These are phyloP conservation scores for Yueomyces sinensis DNA, from an alignment of 805 yeast genomes.

Conservation along the genomic window DNA sequence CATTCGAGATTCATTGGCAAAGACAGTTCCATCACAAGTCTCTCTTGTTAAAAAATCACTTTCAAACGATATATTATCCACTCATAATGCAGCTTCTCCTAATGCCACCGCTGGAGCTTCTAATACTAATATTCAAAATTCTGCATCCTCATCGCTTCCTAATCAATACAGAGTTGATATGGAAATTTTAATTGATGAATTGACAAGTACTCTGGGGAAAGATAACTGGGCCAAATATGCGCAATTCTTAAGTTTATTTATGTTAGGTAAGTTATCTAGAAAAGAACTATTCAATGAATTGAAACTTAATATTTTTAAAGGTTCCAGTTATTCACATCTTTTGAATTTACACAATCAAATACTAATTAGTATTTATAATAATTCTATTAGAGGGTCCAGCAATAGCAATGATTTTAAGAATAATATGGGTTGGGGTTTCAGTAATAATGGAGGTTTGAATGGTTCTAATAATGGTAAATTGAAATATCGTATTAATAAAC, in stretches of 20 bases:
- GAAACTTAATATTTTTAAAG: neutral
- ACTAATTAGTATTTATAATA: constrained; percentile 69
- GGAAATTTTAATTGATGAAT: constrained; percentile 54
- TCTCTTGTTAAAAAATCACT: too few species aligned
- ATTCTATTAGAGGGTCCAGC: constrained; percentile 56
- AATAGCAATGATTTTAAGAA: constrained; percentile 37
- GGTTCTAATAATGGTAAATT: constrained; percentile 30
- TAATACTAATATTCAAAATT: neutral
- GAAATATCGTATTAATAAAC: constrained; percentile 28
- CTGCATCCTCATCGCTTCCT: constrained; percentile 3
- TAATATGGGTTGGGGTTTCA: constrained; percentile 32
- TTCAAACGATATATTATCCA: too few species aligned
- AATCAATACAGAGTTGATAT: constrained; percentile 36
- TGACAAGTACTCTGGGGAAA: constrained; percentile 60
- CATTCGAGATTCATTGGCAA: too few species aligned
- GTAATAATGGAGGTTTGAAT: constrained; percentile 19
- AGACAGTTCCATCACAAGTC: too few species aligned
- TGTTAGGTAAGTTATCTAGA: constrained; percentile 70
- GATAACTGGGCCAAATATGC: constrained; percentile 77
- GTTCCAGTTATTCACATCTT: constrained; percentile 3
- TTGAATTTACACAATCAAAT: constrained; percentile 63
- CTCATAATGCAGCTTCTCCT: too few species aligned
- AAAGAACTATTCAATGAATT: constrained; percentile 40
- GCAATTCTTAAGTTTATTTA: constrained; percentile 58
- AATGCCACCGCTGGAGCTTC: too few species aligned